Conservation (phyloP, 768 basidiomycete species). For the Pleurotus eryngii region DNA sequence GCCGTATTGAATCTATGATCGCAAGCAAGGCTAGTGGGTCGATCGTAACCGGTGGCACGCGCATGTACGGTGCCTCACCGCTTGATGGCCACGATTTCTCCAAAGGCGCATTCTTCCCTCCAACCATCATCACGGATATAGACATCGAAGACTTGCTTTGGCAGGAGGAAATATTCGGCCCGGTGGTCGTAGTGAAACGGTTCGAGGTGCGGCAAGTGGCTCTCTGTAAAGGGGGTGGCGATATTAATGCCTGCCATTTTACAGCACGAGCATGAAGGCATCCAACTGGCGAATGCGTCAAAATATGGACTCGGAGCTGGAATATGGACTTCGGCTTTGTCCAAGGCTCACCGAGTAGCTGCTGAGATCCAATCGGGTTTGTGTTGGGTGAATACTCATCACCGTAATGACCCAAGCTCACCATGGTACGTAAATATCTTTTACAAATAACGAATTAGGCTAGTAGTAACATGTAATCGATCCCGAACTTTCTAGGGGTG, state of each 20-base stretch:
- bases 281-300: conserved; percentile 68
- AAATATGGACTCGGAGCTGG: conserved; percentile 82
- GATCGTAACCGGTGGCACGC: conserved; percentile 61
- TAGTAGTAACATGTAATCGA: not conserved
- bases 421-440: conserved; percentile 58
- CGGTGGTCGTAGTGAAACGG: conserved; percentile 67
- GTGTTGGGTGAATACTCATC: conserved; percentile 88
- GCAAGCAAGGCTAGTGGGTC: conserved; percentile 38
- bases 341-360: conserved; percentile 73
- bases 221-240: not conserved
- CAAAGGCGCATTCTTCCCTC: conserved; percentile 72
- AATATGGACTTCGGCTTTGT: conserved; percentile 75
- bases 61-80: conserved; percentile 57
- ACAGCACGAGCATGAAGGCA: conserved; percentile 62
- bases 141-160: conserved; percentile 60
- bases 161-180: conserved; percentile 85
- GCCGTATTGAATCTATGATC: conserved; percentile 60
- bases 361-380: conserved; percentile 69
- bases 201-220: conserved; percentile 27
- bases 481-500: conserved; percentile 53
- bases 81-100: conserved; percentile 75
- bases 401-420: conserved; percentile 85
- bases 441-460: not conserved
- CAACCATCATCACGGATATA: conserved; percentile 69
- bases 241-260: not conserved